A percentile compares a stretch with the other conserved stretches of the same genome.
Conservation (phyloP, 257 asterid genomes). For the Solanum ahanhuiri region DNA sequence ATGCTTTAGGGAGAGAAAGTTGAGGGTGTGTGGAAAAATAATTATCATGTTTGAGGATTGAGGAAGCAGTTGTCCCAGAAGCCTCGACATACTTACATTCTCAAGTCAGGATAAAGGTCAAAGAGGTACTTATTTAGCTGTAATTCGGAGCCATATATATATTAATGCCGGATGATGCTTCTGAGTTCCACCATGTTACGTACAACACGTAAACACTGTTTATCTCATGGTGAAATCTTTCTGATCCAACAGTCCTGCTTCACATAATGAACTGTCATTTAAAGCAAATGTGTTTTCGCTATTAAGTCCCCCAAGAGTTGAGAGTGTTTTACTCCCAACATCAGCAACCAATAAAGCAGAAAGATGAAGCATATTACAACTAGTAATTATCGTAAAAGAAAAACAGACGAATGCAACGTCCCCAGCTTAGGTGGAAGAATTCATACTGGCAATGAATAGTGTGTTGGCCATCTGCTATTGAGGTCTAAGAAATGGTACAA, state of each 20-base stretch:
- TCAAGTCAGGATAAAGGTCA: not conserved
- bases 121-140: not conserved
- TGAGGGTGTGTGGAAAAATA: not conserved
- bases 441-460: not conserved
- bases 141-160: not conserved
- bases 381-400: not conserved
- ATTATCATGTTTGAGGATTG: not conserved
- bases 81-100: not conserved
- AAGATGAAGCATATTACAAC: not conserved
- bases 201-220: constrained; percentile 48
- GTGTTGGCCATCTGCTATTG: not conserved
- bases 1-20: not conserved
- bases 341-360: not conserved
- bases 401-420: not conserved
- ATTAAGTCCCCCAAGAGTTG: constrained; percentile 33
- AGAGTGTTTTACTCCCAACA: constrained; percentile 37
- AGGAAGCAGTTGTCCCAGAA: not conserved
- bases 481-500: not conserved
- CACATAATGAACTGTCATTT: constrained; percentile 15
- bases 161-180: not conserved
- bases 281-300: constrained; percentile 25
- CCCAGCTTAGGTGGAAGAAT: not conserved
- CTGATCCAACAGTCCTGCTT: constrained; percentile 47
- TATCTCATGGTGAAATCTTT: constrained; percentile 36
- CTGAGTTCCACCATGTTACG: constrained; percentile 25